Evolutionary conservation across 2,329 filamentous ascomycete genomes (phyloP).

Genomic region (Colletotrichum musae): DNA sequence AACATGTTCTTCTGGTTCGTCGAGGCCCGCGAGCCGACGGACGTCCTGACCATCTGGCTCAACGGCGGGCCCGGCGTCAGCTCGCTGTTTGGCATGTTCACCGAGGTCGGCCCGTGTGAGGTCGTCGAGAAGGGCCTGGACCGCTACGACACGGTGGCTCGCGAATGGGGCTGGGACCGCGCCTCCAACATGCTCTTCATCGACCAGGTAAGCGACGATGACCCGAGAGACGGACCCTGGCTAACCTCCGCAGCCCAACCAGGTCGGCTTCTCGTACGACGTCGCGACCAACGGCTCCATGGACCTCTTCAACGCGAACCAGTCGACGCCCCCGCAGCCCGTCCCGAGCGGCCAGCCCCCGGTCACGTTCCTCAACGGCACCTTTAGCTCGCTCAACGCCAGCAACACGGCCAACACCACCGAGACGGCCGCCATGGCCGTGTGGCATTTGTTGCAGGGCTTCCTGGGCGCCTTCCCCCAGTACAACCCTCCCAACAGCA

Average conservation of each 20-base stretch:
- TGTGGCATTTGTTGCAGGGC: slow-evolving; percentile 77
- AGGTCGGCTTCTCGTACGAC: slow-evolving; percentile 80
- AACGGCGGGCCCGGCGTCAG: slow-evolving; percentile 78
- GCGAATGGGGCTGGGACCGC: slow-evolving; percentile 77
- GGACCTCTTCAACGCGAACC: slow-evolving; percentile 58
- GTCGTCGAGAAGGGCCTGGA: slow-evolving; percentile 63
- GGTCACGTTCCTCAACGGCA: slow-evolving; percentile 70
- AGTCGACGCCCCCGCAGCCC: slow-evolving; percentile 52
- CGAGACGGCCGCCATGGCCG: slow-evolving; percentile 67
- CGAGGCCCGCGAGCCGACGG: slow-evolving; percentile 58
- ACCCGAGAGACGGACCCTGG: slow-evolving; percentile 44
- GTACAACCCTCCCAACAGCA: slow-evolving; percentile 65
- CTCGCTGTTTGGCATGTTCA: slow-evolving; percentile 76
- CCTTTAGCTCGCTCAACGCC: slow-evolving; percentile 70
- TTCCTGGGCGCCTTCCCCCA: slow-evolving; percentile 72
- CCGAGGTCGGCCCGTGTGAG: slow-evolving; percentile 70
- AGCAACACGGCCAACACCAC: slow-evolving; percentile 69
- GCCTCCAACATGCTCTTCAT: slow-evolving; percentile 70
- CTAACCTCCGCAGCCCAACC: slow-evolving; percentile 69
- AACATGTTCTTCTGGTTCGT: slow-evolving; percentile 69
- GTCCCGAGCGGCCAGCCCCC: slow-evolving; percentile 41
- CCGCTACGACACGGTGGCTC: slow-evolving; percentile 67
- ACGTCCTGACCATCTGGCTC: slow-evolving; percentile 71
- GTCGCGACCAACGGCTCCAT: slow-evolving; percentile 72
- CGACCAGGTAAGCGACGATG: slow-evolving; percentile 60